Base-by-base conservation (phyloP, 257 asterid species). In the Solanum raphanifolium region DNA sequence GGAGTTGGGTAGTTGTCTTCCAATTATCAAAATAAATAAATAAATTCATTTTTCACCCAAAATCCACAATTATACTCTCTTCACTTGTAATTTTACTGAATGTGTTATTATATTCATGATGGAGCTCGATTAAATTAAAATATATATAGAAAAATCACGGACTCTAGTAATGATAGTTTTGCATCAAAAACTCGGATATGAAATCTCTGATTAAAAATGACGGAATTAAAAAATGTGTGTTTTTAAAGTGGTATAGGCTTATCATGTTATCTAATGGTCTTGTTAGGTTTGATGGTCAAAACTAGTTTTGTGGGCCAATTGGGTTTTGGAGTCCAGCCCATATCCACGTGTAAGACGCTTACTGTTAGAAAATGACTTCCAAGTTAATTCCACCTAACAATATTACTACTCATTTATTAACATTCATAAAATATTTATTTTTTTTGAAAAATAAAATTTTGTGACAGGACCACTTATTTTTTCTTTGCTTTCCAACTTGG, bases 221-320 rank as follows among this genome's bases (percentile, higher is more conserved):
- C 5, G 2, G 3, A 68, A 3, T 29, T 15, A 2, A 31, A 18
- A n/a, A 43, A 16, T 25, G 25, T 35, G 58, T 35, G 34, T 34
- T 60, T 34, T 7, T 8, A 35, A 55, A 31, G 58, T 84, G 55
- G 35, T 60, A 23, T 27, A 79, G 66, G 68, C 68, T 81, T 81
- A 83, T 78, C 84, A 83, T 41, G 65, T 41, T 78, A 83, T 83
- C 75, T 83, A 60, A 34, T 83, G 32, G 52, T 83, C 75, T 32
- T 32, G 25, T 31, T 62, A 35, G 75, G 69, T 4, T 10, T 27
- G 39, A 13, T 82, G 69, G 87, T 89, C 84, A 87, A 89, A 75
- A 46, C 90, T 89, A 89, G 87, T 84, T 83, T 87, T 48, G 90
- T 87, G 92, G 92, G 90, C 74, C 92, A 9, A n/a, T 7, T 73